Percentiles rank a stretch among this genome's conserved stretches.
Conservation (phyloP, 805 yeast genomes). For the Candida corydali region DNA sequence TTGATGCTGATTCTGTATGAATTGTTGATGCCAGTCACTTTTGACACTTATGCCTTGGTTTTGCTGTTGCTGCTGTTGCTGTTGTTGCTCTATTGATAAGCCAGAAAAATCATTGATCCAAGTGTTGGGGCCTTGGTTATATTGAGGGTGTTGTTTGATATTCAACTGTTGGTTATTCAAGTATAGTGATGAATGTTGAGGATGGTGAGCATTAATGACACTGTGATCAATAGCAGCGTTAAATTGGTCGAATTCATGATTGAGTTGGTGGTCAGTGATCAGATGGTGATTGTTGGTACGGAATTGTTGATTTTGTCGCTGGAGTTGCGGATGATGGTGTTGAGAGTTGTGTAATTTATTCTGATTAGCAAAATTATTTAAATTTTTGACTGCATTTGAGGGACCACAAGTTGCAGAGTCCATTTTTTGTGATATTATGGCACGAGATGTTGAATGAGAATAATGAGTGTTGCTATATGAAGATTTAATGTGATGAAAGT, state of each 20-base stretch:
- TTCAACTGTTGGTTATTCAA: no score
- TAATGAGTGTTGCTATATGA: no score
- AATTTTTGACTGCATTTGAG: constrained; percentile 39
- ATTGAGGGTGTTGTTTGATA: constrained; percentile 2
- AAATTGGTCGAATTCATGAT: constrained; percentile 37
- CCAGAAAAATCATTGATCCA: constrained; percentile 31
- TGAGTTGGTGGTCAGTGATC: constrained; percentile 30
- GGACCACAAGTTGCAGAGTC: constrained; percentile 42
- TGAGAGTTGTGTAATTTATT: constrained; percentile 35
- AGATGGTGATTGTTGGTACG: constrained; percentile 14
- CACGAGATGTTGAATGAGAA: no score
- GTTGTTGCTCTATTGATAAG: constrained; percentile 16
- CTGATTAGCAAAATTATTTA: constrained; percentile 36
- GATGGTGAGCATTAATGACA: constrained; percentile 4
- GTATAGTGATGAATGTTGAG: no score
- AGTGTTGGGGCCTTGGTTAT: constrained; percentile 9
- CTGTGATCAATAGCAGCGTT: constrained; percentile 13
- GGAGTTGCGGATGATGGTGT: constrained; percentile 18
- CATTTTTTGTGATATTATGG: no score
- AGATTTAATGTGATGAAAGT: no score
- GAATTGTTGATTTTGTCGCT: constrained; percentile 15
- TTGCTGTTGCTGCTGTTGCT: constrained; percentile 12
- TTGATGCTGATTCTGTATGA: constrained; percentile 10
- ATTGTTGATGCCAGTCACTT: constrained; percentile 11
- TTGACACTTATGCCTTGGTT: background rate